Evolutionary conservation across 2,329 filamentous ascomycete species (phyloP), one percentile per base, ranked within the genome.

Genomic region (Pseudogymnoascus verrucosus): DNA sequence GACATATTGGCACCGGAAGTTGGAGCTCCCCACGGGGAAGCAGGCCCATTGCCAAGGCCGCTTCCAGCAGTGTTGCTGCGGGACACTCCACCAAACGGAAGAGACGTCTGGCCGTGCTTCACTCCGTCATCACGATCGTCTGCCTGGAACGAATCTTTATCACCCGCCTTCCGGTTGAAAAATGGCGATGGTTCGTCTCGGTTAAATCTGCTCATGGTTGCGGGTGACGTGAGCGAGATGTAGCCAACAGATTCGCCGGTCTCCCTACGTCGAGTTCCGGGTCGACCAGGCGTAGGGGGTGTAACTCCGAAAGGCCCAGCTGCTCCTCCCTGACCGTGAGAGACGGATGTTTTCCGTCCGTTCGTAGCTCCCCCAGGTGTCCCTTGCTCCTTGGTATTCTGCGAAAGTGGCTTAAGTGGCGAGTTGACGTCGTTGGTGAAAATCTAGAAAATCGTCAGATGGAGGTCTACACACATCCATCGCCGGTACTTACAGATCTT

Each of bases 391-490:
- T 88, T 86, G 23, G 79, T 75, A 66, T 79, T 84, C 71, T 90
- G 89, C 34, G 86, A 84, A 19, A 90, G 90, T 7, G 90, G 89
- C 76, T 98, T 98, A 69, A 97, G 80, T 36, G 92, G 89, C 37
- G 95, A 97, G 75, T 98, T 99, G 73, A 99, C 92, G 67, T 96
- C 95, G 61, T 84, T 85, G 61, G 86, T 78, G 76, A 97, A 97
- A 67, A 89, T 79, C 89, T 96, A 74, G 61, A 71, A 69, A 63
- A 73, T 68, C 65, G 68, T 69, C 70, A 67, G 61, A 63, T 61
- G 54, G 64, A 28, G 54, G 23, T 37, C 19, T 23, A 60, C 63
- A 28, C 19, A 37, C 57, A 65, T 63, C 60, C 61, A 37, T 62
- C 64, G 65, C 42, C 63, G 64, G 74, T 79, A 72, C 72, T 63